These are phyloP conservation scores for Crithidia bombi DNA, from an alignment of 208 protist species.

Conservation along the genomic window DNA sequence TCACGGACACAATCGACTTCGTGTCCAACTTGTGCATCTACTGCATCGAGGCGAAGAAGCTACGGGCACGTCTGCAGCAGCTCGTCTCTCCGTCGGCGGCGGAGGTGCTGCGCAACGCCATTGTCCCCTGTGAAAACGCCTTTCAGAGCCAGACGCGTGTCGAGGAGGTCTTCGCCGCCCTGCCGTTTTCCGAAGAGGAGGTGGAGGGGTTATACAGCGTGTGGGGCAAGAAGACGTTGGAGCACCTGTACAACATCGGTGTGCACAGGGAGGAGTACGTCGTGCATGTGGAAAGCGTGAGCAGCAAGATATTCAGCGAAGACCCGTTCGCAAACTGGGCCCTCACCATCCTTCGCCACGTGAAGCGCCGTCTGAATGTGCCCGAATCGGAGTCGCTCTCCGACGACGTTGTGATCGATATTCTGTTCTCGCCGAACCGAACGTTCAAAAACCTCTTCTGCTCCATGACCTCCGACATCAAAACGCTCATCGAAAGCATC, in stretches of 20 bases:
- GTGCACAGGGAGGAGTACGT: conserved; percentile 82
- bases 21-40: conserved; percentile 84
- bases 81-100: conserved; percentile 72
- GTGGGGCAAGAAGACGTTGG: conserved; percentile 57
- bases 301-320: conserved; percentile 56
- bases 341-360: conserved; percentile 59
- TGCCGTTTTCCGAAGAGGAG: conserved; percentile 66
- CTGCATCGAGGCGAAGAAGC: conserved; percentile 75
- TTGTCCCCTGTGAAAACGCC: conserved; percentile 15
- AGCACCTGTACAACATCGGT: conserved; percentile 69
- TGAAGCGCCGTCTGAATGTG: conserved; percentile 46
- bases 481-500: conserved; percentile 46
- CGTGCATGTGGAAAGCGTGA: conserved; percentile 67
- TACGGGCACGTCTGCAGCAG: conserved; percentile 65
- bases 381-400: conserved; percentile 40
- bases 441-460: conserved; percentile 85
- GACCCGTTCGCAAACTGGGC: conserved; percentile 77
- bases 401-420: conserved; percentile 62
- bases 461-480: conserved; percentile 55
- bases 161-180: conserved; percentile 35
- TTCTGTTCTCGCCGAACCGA: conserved; percentile 78
- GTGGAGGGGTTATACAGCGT: conserved; percentile 49
- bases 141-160: conserved; percentile 1
- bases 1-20: conserved; percentile 89
- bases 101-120: conserved; percentile 61